Base-by-base conservation (phyloP, 2,329 filamentous ascomycete species). In the Bretziella fagacearum region DNA sequence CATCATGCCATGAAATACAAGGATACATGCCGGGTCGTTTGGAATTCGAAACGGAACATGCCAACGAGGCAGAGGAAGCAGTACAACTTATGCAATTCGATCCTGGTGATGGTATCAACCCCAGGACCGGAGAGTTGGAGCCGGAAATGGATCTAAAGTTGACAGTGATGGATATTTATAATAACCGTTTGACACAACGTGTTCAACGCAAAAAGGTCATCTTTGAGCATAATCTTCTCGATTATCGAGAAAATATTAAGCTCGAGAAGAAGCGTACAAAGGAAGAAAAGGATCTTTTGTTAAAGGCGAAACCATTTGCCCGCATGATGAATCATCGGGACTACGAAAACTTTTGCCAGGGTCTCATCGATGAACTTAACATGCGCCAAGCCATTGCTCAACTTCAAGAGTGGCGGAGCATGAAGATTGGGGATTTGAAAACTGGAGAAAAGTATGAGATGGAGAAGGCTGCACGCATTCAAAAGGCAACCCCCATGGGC, bases 21-120 rank as follows among this genome's bases (percentile, higher is more conserved):
- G 91, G 91, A 2, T 98, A 93, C 61, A 98, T 98, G 91, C 91
- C 91, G 2, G 91, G 91, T 37, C 85, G 91, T 33, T 64, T 98
- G 53, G 91, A 98, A 58, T 98, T 98, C 53, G 91, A 98, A 68
- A 95, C 84, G 0, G 91, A 98, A 57, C 91, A 94, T 59, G 84
- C 89, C 57, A 98, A 98, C 57, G 91, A 98, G 57, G 91, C 91
- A 1, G 91, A 98, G 65, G 93, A 96, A 63, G 89, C 89, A 0
- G 91, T 98, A 2, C 91, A 98, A 60, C 79, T 93, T 53, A 96
- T 98, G 87, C 83, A 93, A 53, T 98, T 98, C 57, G 89, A 96
- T 49, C 89, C 91, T 0, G 91, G 91, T 22, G 89, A 95, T 63
- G 91, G 91, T 49, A 70, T 93, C 54, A 93, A 94, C 57, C 79